Evolutionary conservation across 306 rosid species (phyloP), one percentile per base, ranked within the genome.

Genomic region (Cucurbita pepo): DNA sequence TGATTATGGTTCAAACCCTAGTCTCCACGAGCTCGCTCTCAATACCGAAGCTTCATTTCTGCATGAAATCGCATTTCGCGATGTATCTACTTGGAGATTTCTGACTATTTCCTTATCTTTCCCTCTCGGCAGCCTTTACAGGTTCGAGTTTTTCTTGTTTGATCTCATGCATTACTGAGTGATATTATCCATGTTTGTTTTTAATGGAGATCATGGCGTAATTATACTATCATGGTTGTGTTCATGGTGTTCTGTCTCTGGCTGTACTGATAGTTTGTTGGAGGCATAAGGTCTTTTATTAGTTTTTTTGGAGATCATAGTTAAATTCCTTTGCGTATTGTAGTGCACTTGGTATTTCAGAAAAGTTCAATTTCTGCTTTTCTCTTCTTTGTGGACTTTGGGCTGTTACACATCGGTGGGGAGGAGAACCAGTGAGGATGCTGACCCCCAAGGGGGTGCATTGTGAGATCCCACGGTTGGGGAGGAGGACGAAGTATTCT

Each of bases 71-170:
- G 53, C 37, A 66, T 11, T 64, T 12, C 71, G 37, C 16, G 54
- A 41, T 53, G 71, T 34, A 18, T 47, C 71, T 3, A 65, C 53
- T 66, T 11, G 38, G 72, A 34, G 73, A 69, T 50, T 70, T 30
- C 73, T 59, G 73, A 14, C 79, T 65, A 45, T 61, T 78, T 48
- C 56, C 22, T 51, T 73, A 48, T 38, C 30, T 55, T 13, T n/a
- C 43, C 43, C 58, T n/a, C 21, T 53, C 58, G 71, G 62, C 78
- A 76, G 63, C 78, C 86, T 79, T 65, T 64, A 67, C 76, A 25
- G 90, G 96, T 86, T 48, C n/a, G 71, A 8, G 5, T 58, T 52
- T 19, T n/a, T 22, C 36, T 16, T 5, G 7, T 40, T 51, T 71
- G 75, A 71, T 71, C 15, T 71, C 48, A n/a, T n/a, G n/a, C n/a